Base-by-base conservation (phyloP, 2,329 filamentous ascomycete genomes). In the Hypoxylon sp. region DNA sequence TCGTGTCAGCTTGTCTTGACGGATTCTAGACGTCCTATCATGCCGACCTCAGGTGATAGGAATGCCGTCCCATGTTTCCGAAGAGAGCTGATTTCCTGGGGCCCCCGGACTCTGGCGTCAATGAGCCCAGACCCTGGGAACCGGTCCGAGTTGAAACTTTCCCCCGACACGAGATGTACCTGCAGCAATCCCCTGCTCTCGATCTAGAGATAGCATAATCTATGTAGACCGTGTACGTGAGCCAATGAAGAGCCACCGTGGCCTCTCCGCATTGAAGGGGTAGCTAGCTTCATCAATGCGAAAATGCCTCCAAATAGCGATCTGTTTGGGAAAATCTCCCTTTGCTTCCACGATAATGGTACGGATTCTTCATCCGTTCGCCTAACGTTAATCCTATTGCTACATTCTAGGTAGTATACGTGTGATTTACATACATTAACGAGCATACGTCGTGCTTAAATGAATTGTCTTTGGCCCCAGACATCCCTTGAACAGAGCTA, bases 161-260 rank as follows among this genome's bases (percentile, higher is more conserved):
- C 60, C 62, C 72, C 67, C 66, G 68, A 70, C 67, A 71, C 69
- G 65, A 68, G 64, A 68, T 63, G 74, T 76, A 76, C 74, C 74
- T 76, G 74, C 74, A 73, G 72, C 63, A 68, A 34, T 52, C 70
- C 73, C 73, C 70, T 74, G 73, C 59, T 50, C 61, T 53, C 63
- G 72, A 73, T 75, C 74, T 75, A 53, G 36, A 58, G 49, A 62
- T 59, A 60, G 36, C 49, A 62, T 65, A 41, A 51, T 56, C 50
- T 45, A 57, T 53, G 41, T 45, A 52, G 34, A 60, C 34, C 53
- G 28, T 28, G 38, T 63, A 68, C 30, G 60, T 65, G 65, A 66
- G 28, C 68, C 68, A 71, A 71, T 71, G 41, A 65, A 32, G 21
- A 57, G n/a, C 17, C 25, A 17, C 32, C 41, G 19, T 51, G 9